These are phyloP conservation scores for Lichtheimia corymbifera DNA, from an alignment of 371 early-diverging fungal species.

Conservation along the genomic window DNA sequence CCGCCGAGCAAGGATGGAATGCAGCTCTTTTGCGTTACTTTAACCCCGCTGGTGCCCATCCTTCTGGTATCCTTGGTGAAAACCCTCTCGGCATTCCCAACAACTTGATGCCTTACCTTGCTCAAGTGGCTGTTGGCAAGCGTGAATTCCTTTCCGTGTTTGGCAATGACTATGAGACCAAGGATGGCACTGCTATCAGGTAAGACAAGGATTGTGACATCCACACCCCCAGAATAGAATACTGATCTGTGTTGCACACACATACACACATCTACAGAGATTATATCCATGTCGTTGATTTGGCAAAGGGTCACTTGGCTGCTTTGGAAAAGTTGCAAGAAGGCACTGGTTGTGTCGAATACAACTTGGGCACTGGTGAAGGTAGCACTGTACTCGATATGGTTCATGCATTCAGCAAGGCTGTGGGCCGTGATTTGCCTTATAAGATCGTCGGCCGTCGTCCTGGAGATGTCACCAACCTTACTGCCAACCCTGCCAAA, in stretches of 20 bases:
- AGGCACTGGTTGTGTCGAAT: slow-evolving; percentile 62
- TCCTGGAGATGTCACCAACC: slow-evolving; percentile 83
- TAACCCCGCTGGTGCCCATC: slow-evolving; percentile 90
- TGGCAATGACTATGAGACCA: slow-evolving; percentile 86
- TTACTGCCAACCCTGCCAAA: slow-evolving; percentile 75
- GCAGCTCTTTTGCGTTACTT: slow-evolving; percentile 85
- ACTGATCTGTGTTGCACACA: not conserved
- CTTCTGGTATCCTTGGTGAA: slow-evolving; percentile 86
- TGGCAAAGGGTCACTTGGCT: slow-evolving; percentile 83
- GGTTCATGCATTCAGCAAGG: slow-evolving; percentile 75
- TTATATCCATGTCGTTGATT: slow-evolving; percentile 89
- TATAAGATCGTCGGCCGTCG: slow-evolving; percentile 69
- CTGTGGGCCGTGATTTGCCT: slow-evolving; percentile 68
- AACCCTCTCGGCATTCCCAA: slow-evolving; percentile 81
- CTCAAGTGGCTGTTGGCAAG: slow-evolving; percentile 81
- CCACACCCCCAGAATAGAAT: too few relatives aligned
- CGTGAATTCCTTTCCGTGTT: slow-evolving; percentile 74
- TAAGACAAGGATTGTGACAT: slow-evolving; percentile 17
- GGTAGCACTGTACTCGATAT: slow-evolving; percentile 90
- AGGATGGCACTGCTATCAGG: slow-evolving; percentile 87
- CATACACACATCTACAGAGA: slow-evolving; percentile 45
- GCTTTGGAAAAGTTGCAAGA: slow-evolving; percentile 73
- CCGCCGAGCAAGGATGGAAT: slow-evolving; percentile 65
- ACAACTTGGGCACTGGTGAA: slow-evolving; percentile 87
- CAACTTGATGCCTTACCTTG: slow-evolving; percentile 88